A percentile compares a stretch with the other conserved stretches of the same genome.
Conservation (phyloP, 768 basidiomycete genomes). For the Amanita jacksonii region DNA sequence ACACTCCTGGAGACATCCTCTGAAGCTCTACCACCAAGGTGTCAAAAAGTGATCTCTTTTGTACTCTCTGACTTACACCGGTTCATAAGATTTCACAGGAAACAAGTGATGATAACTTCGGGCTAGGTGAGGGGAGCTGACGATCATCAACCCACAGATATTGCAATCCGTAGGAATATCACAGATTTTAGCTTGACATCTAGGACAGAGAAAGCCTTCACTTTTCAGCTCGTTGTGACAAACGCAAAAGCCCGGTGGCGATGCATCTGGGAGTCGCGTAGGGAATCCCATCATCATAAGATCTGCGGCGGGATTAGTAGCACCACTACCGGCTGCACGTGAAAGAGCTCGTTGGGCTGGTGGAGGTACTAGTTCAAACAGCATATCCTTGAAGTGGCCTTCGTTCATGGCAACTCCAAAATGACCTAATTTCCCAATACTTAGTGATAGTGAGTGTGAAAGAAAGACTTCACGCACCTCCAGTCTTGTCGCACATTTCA, state of each 20-base stretch:
- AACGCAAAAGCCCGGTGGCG: constrained; percentile 77
- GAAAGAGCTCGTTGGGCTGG: constrained; percentile 67
- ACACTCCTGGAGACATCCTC: constrained; percentile 24
- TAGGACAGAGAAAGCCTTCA: constrained; percentile 91
- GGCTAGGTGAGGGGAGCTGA: constrained; percentile 94
- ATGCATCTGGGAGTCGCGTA: constrained; percentile 77
- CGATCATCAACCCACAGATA: constrained; percentile 95
- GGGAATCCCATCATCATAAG: constrained; percentile 99
- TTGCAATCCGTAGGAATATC: constrained; percentile 98
- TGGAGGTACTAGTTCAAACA: constrained; percentile 93
- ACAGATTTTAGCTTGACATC: constrained; percentile 89
- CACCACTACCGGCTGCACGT: constrained; percentile 28
- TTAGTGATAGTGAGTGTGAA: constrained; percentile 7
- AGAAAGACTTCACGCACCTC: constrained; percentile 46
- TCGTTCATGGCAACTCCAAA: constrained; percentile 99
- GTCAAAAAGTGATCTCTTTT: constrained; percentile 3
- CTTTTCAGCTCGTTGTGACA: constrained; percentile 91
- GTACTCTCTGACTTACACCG: constrained; percentile 49
- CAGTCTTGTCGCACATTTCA: constrained; percentile 84
- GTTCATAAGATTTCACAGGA: constrained; percentile 78
- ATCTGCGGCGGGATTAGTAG: constrained; percentile 63
- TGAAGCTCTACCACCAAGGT: constrained; percentile 25
- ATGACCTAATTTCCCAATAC: constrained; percentile 38
- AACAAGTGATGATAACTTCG: constrained; percentile 94
- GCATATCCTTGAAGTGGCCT: constrained; percentile 89